Base-by-base conservation (phyloP, 352 stramenopile genomes). In the Phytophthora nicotianae region DNA sequence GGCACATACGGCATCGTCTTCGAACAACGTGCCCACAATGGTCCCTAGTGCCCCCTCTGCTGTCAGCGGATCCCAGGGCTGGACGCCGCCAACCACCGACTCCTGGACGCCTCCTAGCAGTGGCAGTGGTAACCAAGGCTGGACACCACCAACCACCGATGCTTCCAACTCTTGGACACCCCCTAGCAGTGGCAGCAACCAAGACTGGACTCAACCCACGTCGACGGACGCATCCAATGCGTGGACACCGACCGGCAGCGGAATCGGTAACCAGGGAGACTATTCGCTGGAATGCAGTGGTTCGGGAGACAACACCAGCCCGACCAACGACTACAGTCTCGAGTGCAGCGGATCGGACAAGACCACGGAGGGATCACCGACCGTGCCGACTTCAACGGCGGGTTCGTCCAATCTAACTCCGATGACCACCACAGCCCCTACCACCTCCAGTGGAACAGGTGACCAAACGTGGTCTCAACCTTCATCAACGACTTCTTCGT, bases 21-120 rank as follows among this genome's bases (percentile, higher is more conserved):
- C 51, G 26, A 67, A 67, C 43, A 47, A 67, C 26, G 59, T 60
- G 23, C 58, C 29, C 7, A 54, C 49, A n/a, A 48, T 65, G 48
- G 17, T 40, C 9, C 33, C 58, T 1, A 56, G n/a, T 29, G 19
- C 50, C 14, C 40, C 46, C 38, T 58, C 46, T n/a, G 58, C 19
- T 10, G 48, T 42, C 11, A 58, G 43, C 5, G 50, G 59, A 35
- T 53, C 24, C 37, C 57, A 58, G 23, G 47, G 57, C 3, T 65
- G 47, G 57, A 9, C 37, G 7, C 57, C 33, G 16, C 24, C 55
- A 1, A 21, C 53, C 3, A 45, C 46, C 26, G 26, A 32, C 26
- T 32, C 26, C 8, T 32, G 26, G 26, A 32, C 8, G 26, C 8
- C 26, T 32, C 26, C 26, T 9, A 32, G 26, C 5, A 32, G 26